Base-by-base conservation (phyloP, 1,284 basidiomycete species). In the Grifola frondosa region DNA sequence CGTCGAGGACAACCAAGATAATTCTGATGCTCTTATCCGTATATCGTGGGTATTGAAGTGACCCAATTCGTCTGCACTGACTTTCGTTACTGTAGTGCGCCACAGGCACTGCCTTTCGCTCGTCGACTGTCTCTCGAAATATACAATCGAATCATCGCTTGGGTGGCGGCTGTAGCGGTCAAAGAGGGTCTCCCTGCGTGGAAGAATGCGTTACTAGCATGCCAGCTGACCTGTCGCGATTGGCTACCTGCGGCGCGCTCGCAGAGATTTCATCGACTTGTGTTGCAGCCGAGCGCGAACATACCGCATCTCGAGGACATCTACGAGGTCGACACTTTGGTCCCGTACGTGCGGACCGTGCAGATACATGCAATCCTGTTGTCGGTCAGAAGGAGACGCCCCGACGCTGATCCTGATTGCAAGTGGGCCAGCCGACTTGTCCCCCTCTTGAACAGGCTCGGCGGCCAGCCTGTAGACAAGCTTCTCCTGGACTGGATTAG, bases 401-500 rank as follows among this genome's bases (percentile, higher is more conserved):
- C 16, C 23, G 25, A 37, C 12, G 36, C 26, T 12, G 26, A 38
- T 19, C 22, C 42, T 3, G 36, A 38, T 16, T 37, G 38, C 19
- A 29, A 26, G 16, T 44, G 40, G 39, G 26, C 42, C 5, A 32
- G 23, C 30, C 7, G 15, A 19, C 30, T 42, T n/a, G 16, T 42
- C 22, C 40, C 30, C n/a, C 30, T 46, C 21, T 30, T 42, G 31
- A 15, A 19, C 5, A 5, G 21, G 16, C 16, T 47, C 15, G 4
- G 26, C 25, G 19, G 22, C 5, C 12, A 16, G 13, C 40, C 30
- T 4, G 23, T 47, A 26, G 45, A 47, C 13, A 38, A 15, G 19
- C 30, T 49, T 31, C 28, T n/a, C 34, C 34, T 49, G 6, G 34
- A 38, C 28, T 34, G 20, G 23, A 38, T 44, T 39, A 28, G 37